Evolutionary conservation across 2,329 filamentous ascomycete species (phyloP).

Genomic region (Paracamarosporium sp.): DNA sequence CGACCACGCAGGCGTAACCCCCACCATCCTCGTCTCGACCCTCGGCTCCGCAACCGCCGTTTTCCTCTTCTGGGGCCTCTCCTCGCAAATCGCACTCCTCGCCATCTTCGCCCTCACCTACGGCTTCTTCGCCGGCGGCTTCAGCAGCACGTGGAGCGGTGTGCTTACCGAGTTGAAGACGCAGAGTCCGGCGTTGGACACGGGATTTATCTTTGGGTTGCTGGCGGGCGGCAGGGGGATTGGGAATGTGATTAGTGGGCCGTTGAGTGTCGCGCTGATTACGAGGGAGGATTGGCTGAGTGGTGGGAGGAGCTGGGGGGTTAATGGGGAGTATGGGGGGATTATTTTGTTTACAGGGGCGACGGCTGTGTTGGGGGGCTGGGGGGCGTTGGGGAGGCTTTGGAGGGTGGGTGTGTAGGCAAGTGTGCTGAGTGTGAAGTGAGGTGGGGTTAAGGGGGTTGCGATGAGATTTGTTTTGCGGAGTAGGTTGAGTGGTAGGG

Average conservation of each 20-base stretch:
- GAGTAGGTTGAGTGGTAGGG: neutral
- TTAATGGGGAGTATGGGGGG: conserved; percentile 16
- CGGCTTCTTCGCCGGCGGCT: conserved; percentile 42
- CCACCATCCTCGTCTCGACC: conserved; percentile 49
- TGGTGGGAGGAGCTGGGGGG: conserved; percentile 11
- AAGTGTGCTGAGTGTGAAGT: neutral
- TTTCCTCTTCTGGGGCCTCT: conserved; percentile 56
- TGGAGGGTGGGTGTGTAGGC: conserved; percentile 1
- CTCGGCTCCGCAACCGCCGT: conserved; percentile 47
- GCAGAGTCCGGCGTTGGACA: conserved; percentile 38
- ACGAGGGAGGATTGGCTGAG: conserved; percentile 13
- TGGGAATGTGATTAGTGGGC: conserved; percentile 57
- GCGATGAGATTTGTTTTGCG: too few relatives aligned
- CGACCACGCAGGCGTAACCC: conserved; percentile 51
- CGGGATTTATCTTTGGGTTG: conserved; percentile 54
- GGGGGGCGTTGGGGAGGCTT: conserved; percentile 12
- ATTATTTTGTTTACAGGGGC: conserved; percentile 21
- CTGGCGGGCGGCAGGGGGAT: conserved; percentile 56
- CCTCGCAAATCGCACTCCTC: conserved; percentile 43
- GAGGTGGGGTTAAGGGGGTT: neutral
- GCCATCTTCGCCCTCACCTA: conserved; percentile 37
- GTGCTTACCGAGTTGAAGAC: conserved; percentile 35
- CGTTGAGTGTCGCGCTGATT: conserved; percentile 54
- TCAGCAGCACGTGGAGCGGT: conserved; percentile 31
- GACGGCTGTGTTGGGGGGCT: conserved; percentile 14